Conservation (phyloP, 148 eudicot genomes). For the Hydrangea macrophylla region DNA sequence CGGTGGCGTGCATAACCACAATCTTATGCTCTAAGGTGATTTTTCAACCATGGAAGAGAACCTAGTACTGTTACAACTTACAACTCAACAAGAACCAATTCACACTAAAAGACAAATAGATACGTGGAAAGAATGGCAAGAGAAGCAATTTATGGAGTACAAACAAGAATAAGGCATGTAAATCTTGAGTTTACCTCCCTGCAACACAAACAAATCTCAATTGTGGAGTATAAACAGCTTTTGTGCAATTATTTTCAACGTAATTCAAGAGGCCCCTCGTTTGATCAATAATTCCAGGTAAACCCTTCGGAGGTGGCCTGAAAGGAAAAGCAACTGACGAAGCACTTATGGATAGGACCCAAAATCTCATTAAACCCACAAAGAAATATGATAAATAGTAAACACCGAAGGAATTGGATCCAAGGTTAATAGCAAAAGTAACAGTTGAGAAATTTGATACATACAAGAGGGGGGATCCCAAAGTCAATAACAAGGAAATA, state of each 20-base stretch:
- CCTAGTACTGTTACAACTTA: not conserved
- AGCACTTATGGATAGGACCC: not conserved
- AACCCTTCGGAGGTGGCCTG: conserved; percentile 91
- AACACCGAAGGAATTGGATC: not conserved
- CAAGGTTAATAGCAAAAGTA: conserved; percentile 1
- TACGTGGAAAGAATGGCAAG: not conserved
- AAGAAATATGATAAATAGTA: not conserved
- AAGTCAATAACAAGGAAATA: conserved; percentile 70
- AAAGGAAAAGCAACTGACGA: not conserved
- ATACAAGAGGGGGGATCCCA: conserved; percentile 89
- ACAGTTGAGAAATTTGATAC: conserved; percentile 16
- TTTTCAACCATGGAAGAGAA: not conserved
- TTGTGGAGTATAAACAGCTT: conserved; percentile 75
- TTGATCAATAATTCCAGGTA: conserved; percentile 87
- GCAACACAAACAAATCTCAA: conserved; percentile 87
- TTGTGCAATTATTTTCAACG: conserved; percentile 67
- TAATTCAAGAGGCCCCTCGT: conserved; percentile 90
- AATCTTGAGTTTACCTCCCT: conserved; percentile 49
- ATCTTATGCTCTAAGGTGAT: not conserved
- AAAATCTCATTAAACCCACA: not conserved
- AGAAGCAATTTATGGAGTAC: conserved; percentile 4
- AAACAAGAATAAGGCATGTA: not conserved
- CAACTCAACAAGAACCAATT: not conserved
- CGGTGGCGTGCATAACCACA: not conserved
- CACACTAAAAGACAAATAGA: not conserved